Conservation (phyloP, 306 rosid genomes). For the Dalbergia cochinchinensis region DNA sequence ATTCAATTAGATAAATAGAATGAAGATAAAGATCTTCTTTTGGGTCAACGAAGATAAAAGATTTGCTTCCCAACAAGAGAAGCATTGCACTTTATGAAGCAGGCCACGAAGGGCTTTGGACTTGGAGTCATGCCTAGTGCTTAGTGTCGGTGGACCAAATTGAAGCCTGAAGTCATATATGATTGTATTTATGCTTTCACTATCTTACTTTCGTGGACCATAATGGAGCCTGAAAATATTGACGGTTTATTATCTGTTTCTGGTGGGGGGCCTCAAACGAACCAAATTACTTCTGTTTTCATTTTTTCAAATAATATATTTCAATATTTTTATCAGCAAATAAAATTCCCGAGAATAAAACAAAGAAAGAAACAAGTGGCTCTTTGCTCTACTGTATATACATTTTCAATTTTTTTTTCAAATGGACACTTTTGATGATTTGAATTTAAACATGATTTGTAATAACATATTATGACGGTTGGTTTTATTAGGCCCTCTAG, state of each 20-base stretch:
- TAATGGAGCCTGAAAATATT: background rate
- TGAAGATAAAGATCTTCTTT: background rate
- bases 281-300: background rate
- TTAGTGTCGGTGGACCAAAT: conserved; percentile 49
- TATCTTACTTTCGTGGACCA: conserved; percentile 27
- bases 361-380: background rate
- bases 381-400: background rate
- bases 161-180: conserved; percentile 40
- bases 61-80: background rate
- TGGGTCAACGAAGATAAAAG: no score
- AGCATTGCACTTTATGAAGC: no score
- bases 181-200: background rate
- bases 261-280: conserved; percentile 33
- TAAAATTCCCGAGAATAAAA: background rate
- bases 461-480: no score
- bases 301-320: background rate
- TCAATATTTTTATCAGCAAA: background rate
- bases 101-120: conserved; percentile 36
- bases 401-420: background rate
- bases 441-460: no score
- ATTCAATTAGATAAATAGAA: background rate
- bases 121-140: conserved; percentile 40
- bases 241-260: conserved; percentile 26
- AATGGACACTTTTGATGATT: background rate
- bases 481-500: no score